Evolutionary conservation across 331 rosid genomes (phyloP), one percentile per base, ranked within the genome.

Genomic region (Malus hybrid): DNA sequence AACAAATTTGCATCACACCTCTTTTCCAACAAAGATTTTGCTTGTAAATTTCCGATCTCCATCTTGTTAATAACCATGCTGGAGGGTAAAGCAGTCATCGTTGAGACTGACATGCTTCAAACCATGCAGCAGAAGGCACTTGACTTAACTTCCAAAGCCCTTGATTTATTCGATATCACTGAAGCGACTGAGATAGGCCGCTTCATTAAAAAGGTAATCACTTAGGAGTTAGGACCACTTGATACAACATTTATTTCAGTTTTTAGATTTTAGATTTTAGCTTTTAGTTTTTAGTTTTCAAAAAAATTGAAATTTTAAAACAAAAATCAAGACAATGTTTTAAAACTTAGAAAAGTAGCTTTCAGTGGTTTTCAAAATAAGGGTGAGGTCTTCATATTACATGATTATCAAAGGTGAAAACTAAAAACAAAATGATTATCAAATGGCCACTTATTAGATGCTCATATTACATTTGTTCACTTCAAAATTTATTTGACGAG

Each of bases 141-240:
- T n/a, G 71, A 79, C 65, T 80, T 89, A n/a, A 94, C 96, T 20
- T 83, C 97, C 32, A 93, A 93, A 78, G 98, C 96, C 18, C 96
- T 91, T 0, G 98, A 91, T 80, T 76, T 77, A 86, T 91, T 88
- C 11, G 97, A 93, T 83, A 91, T 93, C 71, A 93, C 94, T 57
- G 86, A 93, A 68, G 85, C 96, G 80, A 89, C 93, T 19, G 91
- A 91, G 75, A 93, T 93, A 3, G 98, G 97, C 64, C 82, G 90
- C 12, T 91, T 85, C 79, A 91, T 93, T 56, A 91, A 93, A 81
- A 83, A 83, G 97, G 98, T 81, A 61, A 4, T 12, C 15, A 34
- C 6, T 8, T 60, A 12, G 5, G 57, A 52, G 57, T 52, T 52
- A 15, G 56, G 20, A 52, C 20, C 20, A 9, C 57, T 52, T 52